A percentile compares a stretch with the other conserved stretches of the same genome.
Conservation (phyloP, 2,329 filamentous ascomycete species). For the Aspergillus unguis region DNA sequence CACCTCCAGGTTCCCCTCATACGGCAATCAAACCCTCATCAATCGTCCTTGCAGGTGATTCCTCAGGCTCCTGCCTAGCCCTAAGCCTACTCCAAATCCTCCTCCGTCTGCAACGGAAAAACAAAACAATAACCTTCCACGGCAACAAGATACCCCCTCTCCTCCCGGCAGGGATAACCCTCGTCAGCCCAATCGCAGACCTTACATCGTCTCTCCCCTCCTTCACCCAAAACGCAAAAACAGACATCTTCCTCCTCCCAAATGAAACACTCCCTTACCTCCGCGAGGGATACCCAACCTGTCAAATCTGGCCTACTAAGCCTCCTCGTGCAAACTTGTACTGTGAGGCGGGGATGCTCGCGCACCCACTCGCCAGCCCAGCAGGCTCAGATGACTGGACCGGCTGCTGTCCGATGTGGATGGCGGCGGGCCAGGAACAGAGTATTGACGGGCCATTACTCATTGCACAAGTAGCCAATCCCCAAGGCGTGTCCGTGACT, state of each 20-base stretch:
- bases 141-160: neutral
- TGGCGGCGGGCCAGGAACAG: constrained; percentile 6
- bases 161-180: constrained; percentile 2
- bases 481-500: neutral
- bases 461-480: neutral
- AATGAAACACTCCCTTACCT: neutral
- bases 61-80: constrained; percentile 3
- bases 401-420: constrained; percentile 2
- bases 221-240: neutral
- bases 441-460: neutral
- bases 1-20: neutral
- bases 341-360: constrained; percentile 2
- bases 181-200: neutral
- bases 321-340: constrained; percentile 7
- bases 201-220: neutral
- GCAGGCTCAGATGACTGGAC: constrained; percentile 7
- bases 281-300: neutral
- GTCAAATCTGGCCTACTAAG: neutral
- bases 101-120: neutral
- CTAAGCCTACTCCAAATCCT: constrained; percentile 3
- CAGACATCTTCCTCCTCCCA: neutral
- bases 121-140: neutral
- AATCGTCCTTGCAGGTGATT: constrained; percentile 4
- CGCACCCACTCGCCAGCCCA: constrained; percentile 2
- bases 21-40: neutral